A percentile compares a stretch with the other conserved stretches of the same genome.
These are phyloP conservation scores for Gynochthodes officinalis DNA, from an alignment of 257 asterid species.

Conservation along the genomic window DNA sequence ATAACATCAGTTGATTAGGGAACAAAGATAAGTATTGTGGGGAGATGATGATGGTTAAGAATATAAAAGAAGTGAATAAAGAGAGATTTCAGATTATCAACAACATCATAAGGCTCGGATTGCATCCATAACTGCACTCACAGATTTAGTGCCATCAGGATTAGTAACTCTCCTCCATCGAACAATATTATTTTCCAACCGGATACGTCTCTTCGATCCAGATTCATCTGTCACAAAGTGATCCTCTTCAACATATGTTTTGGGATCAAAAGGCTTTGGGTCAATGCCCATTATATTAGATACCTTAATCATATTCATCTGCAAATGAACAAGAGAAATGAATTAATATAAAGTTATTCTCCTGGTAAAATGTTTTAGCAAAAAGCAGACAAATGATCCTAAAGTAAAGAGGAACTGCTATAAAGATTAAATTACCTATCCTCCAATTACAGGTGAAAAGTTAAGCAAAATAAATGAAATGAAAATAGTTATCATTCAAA, in stretches of 20 bases:
- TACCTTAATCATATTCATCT: constrained; percentile 97
- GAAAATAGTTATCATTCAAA: background rate
- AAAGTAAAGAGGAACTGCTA: background rate
- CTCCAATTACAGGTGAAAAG: background rate
- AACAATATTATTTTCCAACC: constrained; percentile 91
- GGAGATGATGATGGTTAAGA: no score
- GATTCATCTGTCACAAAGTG: constrained; percentile 86
- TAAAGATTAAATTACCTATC: no score
- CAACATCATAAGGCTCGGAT: background rate
- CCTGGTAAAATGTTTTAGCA: background rate
- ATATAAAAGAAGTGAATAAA: no score
- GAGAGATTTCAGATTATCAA: background rate
- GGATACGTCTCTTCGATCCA: constrained; percentile 79
- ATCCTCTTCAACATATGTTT: constrained; percentile 84
- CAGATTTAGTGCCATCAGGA: constrained; percentile 70
- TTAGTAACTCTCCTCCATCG: constrained; percentile 87
- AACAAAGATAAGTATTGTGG: no score
- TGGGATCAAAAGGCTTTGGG: constrained; percentile 85
- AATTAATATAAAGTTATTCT: background rate
- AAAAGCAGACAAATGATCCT: background rate
- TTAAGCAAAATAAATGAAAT: background rate
- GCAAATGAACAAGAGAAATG: constrained; percentile 24
- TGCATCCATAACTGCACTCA: constrained; percentile 44
- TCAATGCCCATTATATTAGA: constrained; percentile 99
- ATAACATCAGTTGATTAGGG: no score